Evolutionary conservation across 2,329 filamentous ascomycete species (phyloP).

Genomic region (Penicillium sp.): DNA sequence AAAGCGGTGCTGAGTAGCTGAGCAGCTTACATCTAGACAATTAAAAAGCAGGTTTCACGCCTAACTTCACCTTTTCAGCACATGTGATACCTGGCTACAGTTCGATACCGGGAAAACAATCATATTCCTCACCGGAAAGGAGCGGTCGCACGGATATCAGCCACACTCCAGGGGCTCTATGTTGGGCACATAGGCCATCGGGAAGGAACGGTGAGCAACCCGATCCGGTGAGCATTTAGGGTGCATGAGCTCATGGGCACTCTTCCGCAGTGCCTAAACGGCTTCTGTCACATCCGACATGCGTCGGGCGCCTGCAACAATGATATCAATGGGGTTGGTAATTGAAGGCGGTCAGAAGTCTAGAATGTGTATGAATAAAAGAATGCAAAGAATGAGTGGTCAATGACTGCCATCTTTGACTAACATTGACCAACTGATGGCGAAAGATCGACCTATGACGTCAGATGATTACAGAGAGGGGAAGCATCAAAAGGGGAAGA

Average conservation of each 20-base stretch:
- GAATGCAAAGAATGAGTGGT: neutral
- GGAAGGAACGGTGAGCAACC: slow-evolving; percentile 12
- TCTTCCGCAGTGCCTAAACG: neutral
- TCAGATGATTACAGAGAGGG: neutral
- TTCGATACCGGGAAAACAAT: too few relatives aligned
- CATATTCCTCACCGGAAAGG: neutral
- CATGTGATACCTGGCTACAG: neutral
- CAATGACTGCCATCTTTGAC: neutral
- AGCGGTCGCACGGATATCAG: slow-evolving; percentile 1
- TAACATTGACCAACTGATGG: neutral
- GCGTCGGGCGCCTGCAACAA: neutral
- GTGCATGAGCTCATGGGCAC: neutral
- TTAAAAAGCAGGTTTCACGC: neutral
- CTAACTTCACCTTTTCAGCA: neutral
- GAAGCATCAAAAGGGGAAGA: neutral
- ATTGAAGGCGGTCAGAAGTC: neutral
- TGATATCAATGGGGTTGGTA: neutral
- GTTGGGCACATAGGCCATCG: neutral
- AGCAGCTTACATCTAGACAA: neutral
- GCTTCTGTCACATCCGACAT: neutral
- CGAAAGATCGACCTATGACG: neutral
- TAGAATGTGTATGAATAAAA: neutral
- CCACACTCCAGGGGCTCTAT: neutral
- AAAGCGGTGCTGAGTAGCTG: neutral
- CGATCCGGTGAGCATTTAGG: slow-evolving; percentile 6